Conservation (phyloP, 768 basidiomycete species). For the Boletus bicolor region DNA sequence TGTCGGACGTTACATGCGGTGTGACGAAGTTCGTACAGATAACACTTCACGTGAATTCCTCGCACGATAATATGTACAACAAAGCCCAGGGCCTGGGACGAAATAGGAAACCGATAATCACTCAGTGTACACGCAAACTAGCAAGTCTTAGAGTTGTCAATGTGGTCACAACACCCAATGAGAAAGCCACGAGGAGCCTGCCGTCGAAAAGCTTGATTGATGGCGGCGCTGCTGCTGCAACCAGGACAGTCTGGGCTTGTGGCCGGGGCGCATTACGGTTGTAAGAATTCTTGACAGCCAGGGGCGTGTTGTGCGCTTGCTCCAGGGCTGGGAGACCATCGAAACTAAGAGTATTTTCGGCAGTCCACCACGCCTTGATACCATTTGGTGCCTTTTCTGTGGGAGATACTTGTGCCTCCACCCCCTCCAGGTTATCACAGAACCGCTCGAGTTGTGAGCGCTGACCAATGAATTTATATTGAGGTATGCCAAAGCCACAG, state of each 20-base stretch:
- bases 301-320: slow-evolving; percentile 24
- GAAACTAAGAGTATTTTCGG: slow-evolving; percentile 47
- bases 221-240: background rate
- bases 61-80: background rate
- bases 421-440: slow-evolving; percentile 41
- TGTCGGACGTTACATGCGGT: too few relatives aligned
- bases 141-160: slow-evolving; percentile 11
- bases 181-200: slow-evolving; percentile 28
- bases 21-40: background rate
- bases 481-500: slow-evolving; percentile 64
- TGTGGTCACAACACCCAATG: slow-evolving; percentile 25
- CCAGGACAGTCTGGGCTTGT: background rate
- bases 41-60: background rate
- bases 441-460: slow-evolving; percentile 51
- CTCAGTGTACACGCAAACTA: slow-evolving; percentile 6
- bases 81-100: background rate
- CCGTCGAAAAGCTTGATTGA: background rate
- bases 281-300: slow-evolving; percentile 22
- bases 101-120: background rate
- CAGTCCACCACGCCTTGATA: slow-evolving; percentile 54
- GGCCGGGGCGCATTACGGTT: slow-evolving; percentile 14
- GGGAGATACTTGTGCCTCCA: slow-evolving; percentile 32
- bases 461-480: slow-evolving; percentile 53
- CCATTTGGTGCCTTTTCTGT: slow-evolving; percentile 36
- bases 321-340: slow-evolving; percentile 55